Evolutionary conservation across 257 asterid genomes (phyloP).

Genomic region (Solanum piurae): DNA sequence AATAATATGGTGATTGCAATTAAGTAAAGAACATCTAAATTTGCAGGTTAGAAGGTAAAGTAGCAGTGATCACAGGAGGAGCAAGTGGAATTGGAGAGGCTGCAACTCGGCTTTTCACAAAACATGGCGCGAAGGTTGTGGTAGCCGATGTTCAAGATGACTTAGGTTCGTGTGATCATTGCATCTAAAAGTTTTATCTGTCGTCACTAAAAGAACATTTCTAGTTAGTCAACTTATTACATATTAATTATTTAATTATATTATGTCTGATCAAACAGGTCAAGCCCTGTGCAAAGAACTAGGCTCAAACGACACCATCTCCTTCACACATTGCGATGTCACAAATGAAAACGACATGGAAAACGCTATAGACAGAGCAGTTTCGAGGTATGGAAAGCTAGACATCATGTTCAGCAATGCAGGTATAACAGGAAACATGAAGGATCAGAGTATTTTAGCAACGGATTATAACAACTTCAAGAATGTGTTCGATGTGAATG

Average conservation of each 20-base stretch:
- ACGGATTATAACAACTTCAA: neutral
- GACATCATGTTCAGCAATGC: slow-evolving; percentile 26
- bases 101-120: slow-evolving; percentile 13
- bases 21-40: neutral
- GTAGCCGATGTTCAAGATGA: slow-evolving; percentile 19
- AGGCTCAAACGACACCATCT: neutral
- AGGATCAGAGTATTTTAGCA: neutral
- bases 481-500: slow-evolving; percentile 1
- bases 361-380: neutral
- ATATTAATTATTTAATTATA: neutral
- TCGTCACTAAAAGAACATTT: neutral
- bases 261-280: neutral
- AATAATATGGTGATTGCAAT: neutral
- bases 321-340: slow-evolving; percentile 20
- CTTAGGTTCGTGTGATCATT: neutral
- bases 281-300: slow-evolving; percentile 1
- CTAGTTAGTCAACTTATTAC: neutral
- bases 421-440: neutral
- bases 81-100: slow-evolving; percentile 19
- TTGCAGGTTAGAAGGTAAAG: slow-evolving; percentile 28
- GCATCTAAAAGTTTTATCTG: neutral
- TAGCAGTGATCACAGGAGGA: slow-evolving; percentile 29
- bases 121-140: slow-evolving; percentile 23
- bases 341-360: slow-evolving; percentile 5
- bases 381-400: slow-evolving; percentile 8